These are phyloP conservation scores for Epicoccum sorghinum DNA, from an alignment of 2,329 filamentous ascomycete species.

Conservation along the genomic window DNA sequence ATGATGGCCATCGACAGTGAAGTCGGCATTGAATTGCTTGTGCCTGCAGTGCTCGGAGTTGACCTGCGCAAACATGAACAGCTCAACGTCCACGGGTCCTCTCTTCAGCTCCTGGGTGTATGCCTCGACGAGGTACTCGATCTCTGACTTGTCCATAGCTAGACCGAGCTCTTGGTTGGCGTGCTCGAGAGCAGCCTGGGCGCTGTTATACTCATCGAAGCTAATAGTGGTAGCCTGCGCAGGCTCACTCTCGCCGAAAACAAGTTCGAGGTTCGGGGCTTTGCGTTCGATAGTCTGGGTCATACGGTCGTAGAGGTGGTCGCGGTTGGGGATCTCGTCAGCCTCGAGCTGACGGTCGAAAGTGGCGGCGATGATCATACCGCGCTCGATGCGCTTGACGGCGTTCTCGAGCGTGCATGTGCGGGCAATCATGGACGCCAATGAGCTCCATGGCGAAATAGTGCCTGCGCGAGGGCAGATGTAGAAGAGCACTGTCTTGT, in stretches of 20 bases:
- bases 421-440: conserved; percentile 90
- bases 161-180: conserved; percentile 87
- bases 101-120: conserved; percentile 70
- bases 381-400: conserved; percentile 82
- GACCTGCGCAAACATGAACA: conserved; percentile 99
- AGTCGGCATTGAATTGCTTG: conserved; percentile 96
- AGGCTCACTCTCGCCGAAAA: conserved; percentile 76
- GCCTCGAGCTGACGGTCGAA: conserved; percentile 61
- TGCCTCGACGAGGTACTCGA: conserved; percentile 89
- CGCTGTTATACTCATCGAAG: conserved; percentile 67
- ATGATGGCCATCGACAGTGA: conserved; percentile 86
- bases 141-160: conserved; percentile 85
- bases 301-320: conserved; percentile 91
- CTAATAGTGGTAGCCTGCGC: conserved; percentile 75
- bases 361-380: conserved; percentile 73
- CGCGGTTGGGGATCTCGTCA: conserved; percentile 64
- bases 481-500: conserved; percentile 67
- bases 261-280: conserved; percentile 71
- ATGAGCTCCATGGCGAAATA: conserved; percentile 95
- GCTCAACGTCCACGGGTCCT: conserved; percentile 84
- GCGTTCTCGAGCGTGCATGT: conserved; percentile 81
- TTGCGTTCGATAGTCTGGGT: conserved; percentile 77
- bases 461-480: conserved; percentile 79
- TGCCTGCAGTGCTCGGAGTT: conserved; percentile 92
- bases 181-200: conserved; percentile 74